Base-by-base conservation (phyloP, 2,329 filamentous ascomycete genomes). In the Pseudogymnoascus sp. region DNA sequence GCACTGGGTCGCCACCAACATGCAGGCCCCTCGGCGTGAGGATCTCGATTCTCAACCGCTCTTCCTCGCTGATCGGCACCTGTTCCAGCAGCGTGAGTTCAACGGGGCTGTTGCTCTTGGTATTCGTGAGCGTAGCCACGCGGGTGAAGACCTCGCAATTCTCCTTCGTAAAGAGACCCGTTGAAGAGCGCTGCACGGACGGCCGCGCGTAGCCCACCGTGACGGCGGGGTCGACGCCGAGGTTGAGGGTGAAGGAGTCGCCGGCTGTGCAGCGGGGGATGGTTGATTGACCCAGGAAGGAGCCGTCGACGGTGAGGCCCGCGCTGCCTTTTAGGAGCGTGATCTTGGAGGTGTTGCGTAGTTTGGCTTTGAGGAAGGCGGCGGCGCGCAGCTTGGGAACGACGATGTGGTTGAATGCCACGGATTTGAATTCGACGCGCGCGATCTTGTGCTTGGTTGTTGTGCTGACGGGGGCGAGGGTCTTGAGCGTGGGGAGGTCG, bases 231-330 rank as follows among this genome's bases (percentile, higher is more conserved):
- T 87, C 84, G 4, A 85, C 75, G n/a, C 84, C 84, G 0, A 87
- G 74, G 57, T 75, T 75, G 1, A 87, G 73, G 20, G 71, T 74
- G 68, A 87, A 81, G 1, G 69, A 66, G 59, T 83, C 81, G 37
- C 82, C 81, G 0, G 82, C 73, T 50, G 77, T 79, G 68, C 82
- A 84, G 30, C 79, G 78, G 1, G 83, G 81, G 35, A 87, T 73
- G 0, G 69, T 74, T 1, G 79, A 78, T 61, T 81, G 81, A 3
- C 84, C 84, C 60, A 87, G 74, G 71, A 87, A 87, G 7, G 77
- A 77, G 2, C 82, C 82, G 68, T 88, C 85, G n/a, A 87, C 78
- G 0, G 82, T 86, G 6, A 87, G 74, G 4, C 83, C 82, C 0
- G 78, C 77, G 1, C 76, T 76, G 4, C 83, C 84, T 58, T 75